Evolutionary conservation across 768 basidiomycete genomes (phyloP), one percentile per base, ranked within the genome.

Genomic region (Boletus barrowsii): DNA sequence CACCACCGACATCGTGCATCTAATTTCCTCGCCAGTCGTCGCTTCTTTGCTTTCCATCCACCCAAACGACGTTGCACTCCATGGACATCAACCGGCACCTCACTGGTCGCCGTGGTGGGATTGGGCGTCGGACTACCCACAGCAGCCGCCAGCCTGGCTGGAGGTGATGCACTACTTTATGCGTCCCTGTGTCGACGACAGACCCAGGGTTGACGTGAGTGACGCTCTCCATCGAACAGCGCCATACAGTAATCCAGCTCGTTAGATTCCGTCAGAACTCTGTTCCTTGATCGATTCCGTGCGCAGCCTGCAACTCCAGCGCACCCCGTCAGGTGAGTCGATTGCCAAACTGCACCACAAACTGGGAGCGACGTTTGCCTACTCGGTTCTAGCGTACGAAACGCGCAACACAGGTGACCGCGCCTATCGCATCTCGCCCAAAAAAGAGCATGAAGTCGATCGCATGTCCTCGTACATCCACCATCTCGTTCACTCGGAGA

Each of bases 371-470:
- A 53, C 15, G 42, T 45, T 47, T n/a, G 51, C 45, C 32, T 18
- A 29, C 47, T 51, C 30, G 22, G 46, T 9, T 29, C 32, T 26
- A 62, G 58, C 43, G 6, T 55, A 57, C 51, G 52, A 55, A 42
- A 50, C 47, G 15, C 39, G 35, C 42, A 22, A 20, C 29, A 50
- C 44, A 17, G 42, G 51, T 40, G 42, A 48, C 50, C 56, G 60
- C 20, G 36, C 55, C 26, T 66, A 68, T 32, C 84, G 87, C 15
- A 84, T 88, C 80, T 87, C 86, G 5, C 87, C 87, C 6, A 90
- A 90, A 67, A 90, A 90, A 65, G 71, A 73, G 3, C 88, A 90
- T 57, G 88, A 90, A 65, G 86, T 90, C 43, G 59, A 70, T 1
- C 78, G 80, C 45, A 89, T 89, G 86, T 72, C 76, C 17, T 67